Evolutionary conservation across 208 protist genomes (phyloP), one percentile per base, ranked within the genome.

Genomic region (Trypanosoma vivax): DNA sequence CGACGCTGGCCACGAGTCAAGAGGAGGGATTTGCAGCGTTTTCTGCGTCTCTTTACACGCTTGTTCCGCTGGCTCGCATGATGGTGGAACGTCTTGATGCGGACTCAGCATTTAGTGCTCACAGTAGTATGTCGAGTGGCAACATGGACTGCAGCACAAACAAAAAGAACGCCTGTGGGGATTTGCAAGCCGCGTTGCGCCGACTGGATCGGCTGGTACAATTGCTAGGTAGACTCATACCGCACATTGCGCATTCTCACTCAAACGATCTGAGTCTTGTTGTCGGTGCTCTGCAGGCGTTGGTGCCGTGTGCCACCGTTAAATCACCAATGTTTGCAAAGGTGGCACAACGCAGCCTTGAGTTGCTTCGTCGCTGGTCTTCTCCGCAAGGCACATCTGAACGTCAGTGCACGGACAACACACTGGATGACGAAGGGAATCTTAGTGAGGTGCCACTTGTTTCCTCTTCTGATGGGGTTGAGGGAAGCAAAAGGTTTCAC

Each of bases 341-440:
- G 2, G 64, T 88, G 18, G 66, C 80, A 45, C 54, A 43, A 31
- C 64, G 63, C 13, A 83, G 76, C 40, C 52, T 79, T 23, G 39
- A 62, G 29, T 50, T 83, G 13, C 49, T 88, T 18, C 65, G 65
- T 47, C 70, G 50, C 16, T 88, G 73, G 69, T 66, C 68, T 3
- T 29, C 50, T n/a, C 23, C 48, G 0, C 38, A 60, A n/a, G 29
- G 28, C 18, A 18, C 9, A 14, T 10, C 11, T 45, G 18, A 45
- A 16, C 33, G 10, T 37, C 31, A n/a, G n/a, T 19, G 37, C 33
- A 40, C 21, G 37, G 6, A 13, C 2, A 27, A 33, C 14, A 23
- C 35, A 43, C 21, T 25, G 0, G 16, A 24, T 13, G 27, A 23
- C 1, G 13, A 49, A 38, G 25, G 48, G 11, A 2, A 3, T 14